These are phyloP conservation scores for Pezicula radicicola DNA, from an alignment of 2,329 filamentous ascomycete species.

Conservation along the genomic window DNA sequence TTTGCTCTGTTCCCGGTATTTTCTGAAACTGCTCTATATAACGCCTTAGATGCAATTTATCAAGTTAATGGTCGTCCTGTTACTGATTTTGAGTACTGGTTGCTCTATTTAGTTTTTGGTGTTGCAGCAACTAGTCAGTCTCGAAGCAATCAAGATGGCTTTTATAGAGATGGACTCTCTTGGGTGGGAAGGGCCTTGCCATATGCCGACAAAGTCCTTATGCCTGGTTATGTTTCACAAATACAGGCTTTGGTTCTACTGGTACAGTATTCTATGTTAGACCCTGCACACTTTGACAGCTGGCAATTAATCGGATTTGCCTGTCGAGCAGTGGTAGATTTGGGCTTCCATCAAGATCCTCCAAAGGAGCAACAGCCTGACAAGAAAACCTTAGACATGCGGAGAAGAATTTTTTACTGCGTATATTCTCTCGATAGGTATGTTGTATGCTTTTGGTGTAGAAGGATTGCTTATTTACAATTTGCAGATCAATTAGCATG, in stretches of 20 bases:
- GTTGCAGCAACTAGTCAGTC: slow-evolving; percentile 76
- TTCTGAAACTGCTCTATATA: slow-evolving; percentile 73
- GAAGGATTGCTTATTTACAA: slow-evolving; percentile 9
- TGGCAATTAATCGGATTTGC: slow-evolving; percentile 94
- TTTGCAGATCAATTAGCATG: slow-evolving; percentile 74
- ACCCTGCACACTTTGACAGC: slow-evolving; percentile 87
- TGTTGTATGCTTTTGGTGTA: slow-evolving; percentile 17
- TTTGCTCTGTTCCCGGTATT: slow-evolving; percentile 81
- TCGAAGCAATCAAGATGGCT: slow-evolving; percentile 61
- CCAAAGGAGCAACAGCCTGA: slow-evolving; percentile 66
- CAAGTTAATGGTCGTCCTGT: slow-evolving; percentile 59
- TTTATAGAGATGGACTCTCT: slow-evolving; percentile 54
- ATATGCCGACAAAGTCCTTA: slow-evolving; percentile 78
- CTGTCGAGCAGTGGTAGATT: slow-evolving; percentile 79
- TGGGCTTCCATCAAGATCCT: slow-evolving; percentile 91
- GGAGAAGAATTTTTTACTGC: slow-evolving; percentile 84
- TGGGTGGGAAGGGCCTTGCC: slow-evolving; percentile 65
- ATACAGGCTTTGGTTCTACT: slow-evolving; percentile 86
- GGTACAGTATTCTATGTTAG: slow-evolving; percentile 85
- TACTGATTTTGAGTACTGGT: slow-evolving; percentile 74
- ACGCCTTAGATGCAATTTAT: slow-evolving; percentile 79
- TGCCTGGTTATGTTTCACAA: slow-evolving; percentile 78
- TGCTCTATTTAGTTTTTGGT: slow-evolving; percentile 84
- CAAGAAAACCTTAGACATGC: slow-evolving; percentile 68
- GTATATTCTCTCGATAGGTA: slow-evolving; percentile 87